Conservation (phyloP, 208 protist genomes). For the Trypanosomatidae sp. region DNA sequence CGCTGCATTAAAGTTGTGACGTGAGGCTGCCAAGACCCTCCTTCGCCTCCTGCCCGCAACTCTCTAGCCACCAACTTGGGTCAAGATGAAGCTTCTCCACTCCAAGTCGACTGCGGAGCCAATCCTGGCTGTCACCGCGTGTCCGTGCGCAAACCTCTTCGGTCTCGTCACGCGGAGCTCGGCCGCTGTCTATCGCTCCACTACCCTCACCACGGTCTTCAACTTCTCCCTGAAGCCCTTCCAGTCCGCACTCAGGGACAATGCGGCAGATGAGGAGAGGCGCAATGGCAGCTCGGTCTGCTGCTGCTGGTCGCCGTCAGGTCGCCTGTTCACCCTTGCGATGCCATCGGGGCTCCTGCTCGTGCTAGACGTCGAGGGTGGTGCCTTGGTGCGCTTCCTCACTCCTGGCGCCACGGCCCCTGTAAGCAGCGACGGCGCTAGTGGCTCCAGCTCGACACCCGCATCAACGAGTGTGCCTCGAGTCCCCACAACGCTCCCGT, state of each 20-base stretch:
- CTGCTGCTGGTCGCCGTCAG: conserved; percentile 72
- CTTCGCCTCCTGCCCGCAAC: neutral
- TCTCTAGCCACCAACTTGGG: neutral
- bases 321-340: conserved; percentile 62
- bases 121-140: conserved; percentile 72
- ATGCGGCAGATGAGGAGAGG: neutral
- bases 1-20: neutral
- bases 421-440: neutral
- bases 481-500: conserved; percentile 19
- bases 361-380: conserved; percentile 73
- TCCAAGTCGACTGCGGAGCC: conserved; percentile 59
- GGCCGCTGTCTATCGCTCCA: conserved; percentile 74
- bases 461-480: conserved; percentile 4
- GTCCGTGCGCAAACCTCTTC: conserved; percentile 76
- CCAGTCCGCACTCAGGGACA: neutral
- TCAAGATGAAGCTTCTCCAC: conserved; percentile 72
- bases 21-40: neutral
- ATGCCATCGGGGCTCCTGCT: conserved; percentile 47
- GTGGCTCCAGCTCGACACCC: neutral
- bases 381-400: conserved; percentile 59
- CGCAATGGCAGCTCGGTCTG: neutral
- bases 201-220: conserved; percentile 66
- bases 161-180: conserved; percentile 60
- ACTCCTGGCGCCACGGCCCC: conserved; percentile 14
- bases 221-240: conserved; percentile 41